phyloP scores from a whole-genome alignment of 371 early-diverging fungal species.

The Actinomortierella wolfii region DNA sequence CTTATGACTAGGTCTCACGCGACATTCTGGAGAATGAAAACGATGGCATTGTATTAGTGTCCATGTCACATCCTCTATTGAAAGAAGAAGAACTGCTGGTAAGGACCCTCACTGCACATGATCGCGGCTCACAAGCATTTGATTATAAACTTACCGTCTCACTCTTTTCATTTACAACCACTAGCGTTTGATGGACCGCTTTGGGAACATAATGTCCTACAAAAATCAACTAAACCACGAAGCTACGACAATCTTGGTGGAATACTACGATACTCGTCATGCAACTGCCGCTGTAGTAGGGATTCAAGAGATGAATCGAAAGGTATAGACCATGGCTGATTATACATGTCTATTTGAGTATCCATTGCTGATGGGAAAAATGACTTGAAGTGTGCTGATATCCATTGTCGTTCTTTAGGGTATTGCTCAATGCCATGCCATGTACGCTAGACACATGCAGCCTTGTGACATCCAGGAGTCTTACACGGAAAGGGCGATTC shows the following conservation, averaged over 20 bases:
- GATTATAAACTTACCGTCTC: background rate
- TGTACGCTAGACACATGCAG: background rate
- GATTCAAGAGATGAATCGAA: conserved; percentile 21
- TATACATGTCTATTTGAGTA: too few relatives aligned
- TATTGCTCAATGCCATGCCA: too few relatives aligned
- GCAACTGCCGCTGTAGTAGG: conserved; percentile 24
- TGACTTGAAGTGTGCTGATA: too few relatives aligned
- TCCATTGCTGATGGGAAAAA: too few relatives aligned
- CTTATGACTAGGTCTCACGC: conserved; percentile 13
- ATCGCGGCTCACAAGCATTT: background rate
- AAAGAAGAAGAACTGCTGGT: conserved; percentile 25
- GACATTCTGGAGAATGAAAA: conserved; percentile 17
- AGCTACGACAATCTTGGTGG: conserved; percentile 21
- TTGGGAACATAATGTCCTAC: conserved; percentile 28
- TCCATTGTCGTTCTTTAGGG: too few relatives aligned
- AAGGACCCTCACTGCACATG: background rate
- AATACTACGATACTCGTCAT: conserved; percentile 47
- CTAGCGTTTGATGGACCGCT: background rate
- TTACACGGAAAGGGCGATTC: too few relatives aligned
- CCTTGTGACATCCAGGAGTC: background rate
- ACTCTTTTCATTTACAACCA: background rate
- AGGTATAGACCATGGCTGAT: conserved; percentile 30
- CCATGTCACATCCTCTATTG: conserved; percentile 18
- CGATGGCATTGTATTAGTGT: conserved; percentile 18
- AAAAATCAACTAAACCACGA: conserved; percentile 13